Conservation (phyloP, 306 rosid species). For the Dalbergia cultrata region DNA sequence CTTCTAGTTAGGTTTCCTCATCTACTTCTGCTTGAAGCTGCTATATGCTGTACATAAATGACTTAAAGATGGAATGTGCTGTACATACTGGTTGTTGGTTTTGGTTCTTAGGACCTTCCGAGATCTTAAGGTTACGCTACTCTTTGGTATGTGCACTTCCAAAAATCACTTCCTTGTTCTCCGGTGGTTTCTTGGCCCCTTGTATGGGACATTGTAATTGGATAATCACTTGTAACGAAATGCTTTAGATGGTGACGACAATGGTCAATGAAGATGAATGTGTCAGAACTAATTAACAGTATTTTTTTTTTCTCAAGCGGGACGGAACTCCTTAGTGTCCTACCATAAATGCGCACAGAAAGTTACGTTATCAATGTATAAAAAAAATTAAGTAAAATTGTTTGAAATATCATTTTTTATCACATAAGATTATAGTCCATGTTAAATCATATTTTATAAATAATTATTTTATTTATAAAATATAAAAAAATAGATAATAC, state of each 20-base stretch:
- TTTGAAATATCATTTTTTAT: too few relatives aligned
- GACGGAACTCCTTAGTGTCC: too few relatives aligned
- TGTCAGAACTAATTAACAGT: too few relatives aligned
- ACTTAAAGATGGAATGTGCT: constrained; percentile 9
- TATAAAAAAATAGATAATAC: too few relatives aligned
- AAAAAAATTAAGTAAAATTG: too few relatives aligned
- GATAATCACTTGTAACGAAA: not conserved
- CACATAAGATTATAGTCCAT: too few relatives aligned
- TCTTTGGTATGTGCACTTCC: constrained; percentile 14
- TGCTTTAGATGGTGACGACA: not conserved
- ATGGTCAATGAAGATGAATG: too few relatives aligned
- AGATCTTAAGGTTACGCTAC: not conserved
- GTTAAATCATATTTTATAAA: too few relatives aligned
- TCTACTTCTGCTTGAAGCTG: constrained; percentile 1
- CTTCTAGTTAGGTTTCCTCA: not conserved
- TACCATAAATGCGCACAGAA: not conserved
- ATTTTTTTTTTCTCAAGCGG: too few relatives aligned
- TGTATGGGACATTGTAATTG: not conserved
- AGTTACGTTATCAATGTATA: too few relatives aligned
- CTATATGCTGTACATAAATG: constrained; percentile 15
- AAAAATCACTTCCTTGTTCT: not conserved
- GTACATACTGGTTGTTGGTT: not conserved
- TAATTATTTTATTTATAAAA: too few relatives aligned
- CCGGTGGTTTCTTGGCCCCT: not conserved
- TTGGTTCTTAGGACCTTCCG: not conserved